Percentiles rank a stretch among this genome's conserved stretches.
Conservation (phyloP, 176 grass and related monocot genomes). For the Cymbopogon citratus region DNA sequence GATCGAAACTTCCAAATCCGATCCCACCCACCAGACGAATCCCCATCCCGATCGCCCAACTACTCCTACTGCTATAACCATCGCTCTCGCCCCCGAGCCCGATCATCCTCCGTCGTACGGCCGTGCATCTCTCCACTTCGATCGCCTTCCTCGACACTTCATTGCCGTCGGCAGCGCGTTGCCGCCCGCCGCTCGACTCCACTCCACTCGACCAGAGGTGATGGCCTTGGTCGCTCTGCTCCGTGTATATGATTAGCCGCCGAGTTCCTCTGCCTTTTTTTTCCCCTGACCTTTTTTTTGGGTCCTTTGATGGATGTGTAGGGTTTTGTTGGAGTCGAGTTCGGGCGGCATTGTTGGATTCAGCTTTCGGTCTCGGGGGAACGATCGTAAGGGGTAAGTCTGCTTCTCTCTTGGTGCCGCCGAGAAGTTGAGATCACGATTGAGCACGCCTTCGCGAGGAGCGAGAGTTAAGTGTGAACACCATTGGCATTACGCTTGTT, state of each 20-base stretch:
- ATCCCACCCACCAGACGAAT: constrained; percentile 13
- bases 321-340: not conserved
- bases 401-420: not conserved
- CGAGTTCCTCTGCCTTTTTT: no score
- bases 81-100: not conserved
- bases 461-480: not conserved
- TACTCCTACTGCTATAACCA: constrained; percentile 2
- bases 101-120: not conserved
- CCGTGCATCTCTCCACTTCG: not conserved
- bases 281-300: not conserved
- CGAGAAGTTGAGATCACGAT: not conserved
- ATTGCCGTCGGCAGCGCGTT: not conserved
- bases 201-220: not conserved
- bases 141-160: not conserved
- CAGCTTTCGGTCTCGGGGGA: no score
- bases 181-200: not conserved
- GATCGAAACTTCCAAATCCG: constrained; percentile 31
- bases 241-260: not conserved
- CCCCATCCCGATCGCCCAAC: constrained; percentile 29
- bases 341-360: constrained; percentile 18
- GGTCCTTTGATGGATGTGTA: not conserved
- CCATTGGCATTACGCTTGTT: not conserved
- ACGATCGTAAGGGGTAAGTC: not conserved
- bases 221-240: not conserved
- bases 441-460: not conserved